phyloP scores from a whole-genome alignment of 257 asterid species.

The Solanum pennellii region DNA sequence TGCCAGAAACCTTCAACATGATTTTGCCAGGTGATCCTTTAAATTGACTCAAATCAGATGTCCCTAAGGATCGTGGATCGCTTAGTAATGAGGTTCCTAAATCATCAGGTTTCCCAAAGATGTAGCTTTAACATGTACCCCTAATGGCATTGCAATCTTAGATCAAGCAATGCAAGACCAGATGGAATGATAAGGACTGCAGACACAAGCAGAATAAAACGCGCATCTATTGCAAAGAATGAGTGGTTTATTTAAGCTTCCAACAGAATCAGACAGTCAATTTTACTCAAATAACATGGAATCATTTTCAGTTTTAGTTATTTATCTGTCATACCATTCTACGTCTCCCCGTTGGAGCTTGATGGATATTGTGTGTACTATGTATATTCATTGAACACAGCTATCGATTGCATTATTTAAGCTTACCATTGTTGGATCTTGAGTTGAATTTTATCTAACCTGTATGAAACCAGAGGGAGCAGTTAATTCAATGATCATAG shows the following conservation, averaged over 20 bases:
- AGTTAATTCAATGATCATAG: not conserved
- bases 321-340: not conserved
- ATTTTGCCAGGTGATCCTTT: not conserved
- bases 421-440: not conserved
- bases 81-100: not conserved
- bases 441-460: not conserved
- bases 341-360: not conserved
- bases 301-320: not conserved
- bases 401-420: not conserved
- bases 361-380: not conserved
- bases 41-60: not conserved
- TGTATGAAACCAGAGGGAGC: not conserved
- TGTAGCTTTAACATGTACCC: not conserved
- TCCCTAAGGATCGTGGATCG: not conserved
- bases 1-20: not conserved
- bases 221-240: not conserved
- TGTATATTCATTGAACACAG: not conserved
- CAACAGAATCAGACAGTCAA: not conserved
- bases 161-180: not conserved
- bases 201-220: not conserved
- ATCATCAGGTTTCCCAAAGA: not conserved
- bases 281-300: not conserved
- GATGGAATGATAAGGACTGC: not conserved
- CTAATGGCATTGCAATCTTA: not conserved
- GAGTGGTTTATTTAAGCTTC: not conserved